Conservation (phyloP, 768 basidiomycete species). For the Terana coerulea region DNA sequence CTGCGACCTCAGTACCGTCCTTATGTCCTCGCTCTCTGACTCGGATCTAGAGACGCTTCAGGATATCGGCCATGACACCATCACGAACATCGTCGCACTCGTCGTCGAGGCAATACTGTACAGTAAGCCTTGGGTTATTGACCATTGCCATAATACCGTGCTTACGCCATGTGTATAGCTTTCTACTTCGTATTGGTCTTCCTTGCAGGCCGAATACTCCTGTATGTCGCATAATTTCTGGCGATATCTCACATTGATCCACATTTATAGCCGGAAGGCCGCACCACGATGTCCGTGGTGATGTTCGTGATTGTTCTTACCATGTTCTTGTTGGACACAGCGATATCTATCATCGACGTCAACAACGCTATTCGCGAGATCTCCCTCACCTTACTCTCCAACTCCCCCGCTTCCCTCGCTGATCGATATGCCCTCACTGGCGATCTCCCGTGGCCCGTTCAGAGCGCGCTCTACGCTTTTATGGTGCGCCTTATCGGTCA, state of each 20-base stretch:
- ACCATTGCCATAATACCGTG: neutral
- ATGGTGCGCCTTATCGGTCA: neutral
- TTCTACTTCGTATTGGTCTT: constrained; percentile 1
- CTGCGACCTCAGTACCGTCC: no score
- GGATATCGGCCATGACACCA: neutral
- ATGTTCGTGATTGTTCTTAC: constrained; percentile 1
- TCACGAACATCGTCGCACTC: constrained; percentile 2
- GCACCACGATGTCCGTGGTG: neutral
- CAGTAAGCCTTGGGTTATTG: neutral
- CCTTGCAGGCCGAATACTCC: neutral
- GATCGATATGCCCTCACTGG: constrained; percentile 1
- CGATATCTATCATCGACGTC: constrained; percentile 19
- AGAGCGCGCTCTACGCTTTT: constrained; percentile 17
- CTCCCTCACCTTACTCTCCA: constrained; percentile 3
- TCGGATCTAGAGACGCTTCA: neutral
- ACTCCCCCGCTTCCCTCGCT: constrained; percentile 4
- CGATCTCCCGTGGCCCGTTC: constrained; percentile 9
- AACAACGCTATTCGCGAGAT: constrained; percentile 16
- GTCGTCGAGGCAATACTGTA: constrained; percentile 5
- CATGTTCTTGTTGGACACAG: constrained; percentile 10
- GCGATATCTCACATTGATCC: neutral
- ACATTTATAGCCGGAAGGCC: neutral
- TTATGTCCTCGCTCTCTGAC: neutral
- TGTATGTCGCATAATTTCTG: neutral
- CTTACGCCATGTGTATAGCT: neutral